A percentile compares a stretch with the other conserved stretches of the same genome.
phyloP scores from a whole-genome alignment of 495 filamentous ascomycete species.

The Ascodesmis nigricans region DNA sequence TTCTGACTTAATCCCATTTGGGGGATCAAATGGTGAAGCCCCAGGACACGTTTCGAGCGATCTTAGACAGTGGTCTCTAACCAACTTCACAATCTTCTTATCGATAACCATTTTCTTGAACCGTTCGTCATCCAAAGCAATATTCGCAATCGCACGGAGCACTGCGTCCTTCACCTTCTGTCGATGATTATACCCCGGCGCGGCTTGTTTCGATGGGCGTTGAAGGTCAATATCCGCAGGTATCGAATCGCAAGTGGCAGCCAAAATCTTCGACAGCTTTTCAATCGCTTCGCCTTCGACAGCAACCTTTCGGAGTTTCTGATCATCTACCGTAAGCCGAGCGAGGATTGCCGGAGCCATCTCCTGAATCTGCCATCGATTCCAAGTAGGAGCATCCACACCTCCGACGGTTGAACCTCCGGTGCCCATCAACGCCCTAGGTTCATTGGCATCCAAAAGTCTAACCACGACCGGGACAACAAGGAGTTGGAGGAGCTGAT shows the following conservation, averaged over 20 bases:
- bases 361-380: conserved; percentile 36
- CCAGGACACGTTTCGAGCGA: conserved; percentile 23
- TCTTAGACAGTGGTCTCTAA: conserved; percentile 55
- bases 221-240: too few species aligned
- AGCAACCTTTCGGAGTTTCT: conserved; percentile 56
- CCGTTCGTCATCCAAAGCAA: conserved; percentile 62
- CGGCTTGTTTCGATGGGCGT: too few species aligned
- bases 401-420: conserved; percentile 23
- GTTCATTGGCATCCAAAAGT: conserved; percentile 40
- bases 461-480: conserved; percentile 50
- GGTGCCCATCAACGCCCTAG: conserved; percentile 23
- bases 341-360: conserved; percentile 53
- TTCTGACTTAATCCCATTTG: conserved; percentile 3
- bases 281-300: conserved; percentile 57
- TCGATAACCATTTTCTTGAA: conserved; percentile 69
- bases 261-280: conserved; percentile 44
- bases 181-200: conserved; percentile 34
- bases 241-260: too few species aligned
- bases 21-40: conserved; percentile 12
- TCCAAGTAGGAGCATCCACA: conserved; percentile 18
- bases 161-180: conserved; percentile 56
- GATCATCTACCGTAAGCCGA: conserved; percentile 52
- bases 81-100: conserved; percentile 51
- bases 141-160: conserved; percentile 53
- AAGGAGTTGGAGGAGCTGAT: conserved; percentile 40